Conservation (phyloP, 371 early-diverging fungal species). For the Capillidium heterosporum region DNA sequence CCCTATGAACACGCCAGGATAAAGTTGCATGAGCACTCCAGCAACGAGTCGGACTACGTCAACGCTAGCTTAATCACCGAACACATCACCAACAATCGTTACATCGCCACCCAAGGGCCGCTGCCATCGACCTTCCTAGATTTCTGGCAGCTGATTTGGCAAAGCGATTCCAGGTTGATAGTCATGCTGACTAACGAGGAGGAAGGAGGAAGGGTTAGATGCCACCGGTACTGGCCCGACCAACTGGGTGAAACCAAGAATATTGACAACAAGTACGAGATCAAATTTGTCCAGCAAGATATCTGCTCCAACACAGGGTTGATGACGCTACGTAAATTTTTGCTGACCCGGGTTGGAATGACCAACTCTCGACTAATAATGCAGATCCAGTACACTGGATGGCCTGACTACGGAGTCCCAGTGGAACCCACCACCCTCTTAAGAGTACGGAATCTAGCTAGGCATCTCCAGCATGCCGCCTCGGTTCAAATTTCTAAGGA, state of each 20-base stretch:
- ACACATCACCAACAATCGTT: constrained; percentile 21
- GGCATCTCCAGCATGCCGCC: constrained; percentile 13
- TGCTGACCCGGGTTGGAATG: not conserved
- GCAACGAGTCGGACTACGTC: constrained; percentile 42
- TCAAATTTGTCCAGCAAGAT: not conserved
- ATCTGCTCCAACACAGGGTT: not conserved
- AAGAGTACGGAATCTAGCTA: constrained; percentile 18
- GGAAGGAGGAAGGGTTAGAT: constrained; percentile 47
- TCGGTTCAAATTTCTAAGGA: constrained; percentile 8
- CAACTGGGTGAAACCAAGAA: constrained; percentile 2
- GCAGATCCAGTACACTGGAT: constrained; percentile 63
- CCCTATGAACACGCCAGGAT: constrained; percentile 44
- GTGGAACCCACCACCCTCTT: constrained; percentile 20
- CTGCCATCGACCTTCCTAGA: constrained; percentile 48
- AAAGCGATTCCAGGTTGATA: constrained; percentile 46
- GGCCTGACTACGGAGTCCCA: constrained; percentile 82
- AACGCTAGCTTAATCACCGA: constrained; percentile 48
- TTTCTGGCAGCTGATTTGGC: constrained; percentile 83
- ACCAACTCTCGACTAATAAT: constrained; percentile 15
- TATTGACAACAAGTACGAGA: constrained; percentile 7
- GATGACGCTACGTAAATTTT: not conserved
- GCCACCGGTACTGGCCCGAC: constrained; percentile 59
- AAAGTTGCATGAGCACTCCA: constrained; percentile 13
- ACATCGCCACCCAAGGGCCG: constrained; percentile 89
- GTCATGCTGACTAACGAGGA: constrained; percentile 71